These are phyloP conservation scores for Colletotrichum sp. DNA, from an alignment of 2,329 filamentous ascomycete genomes.

Conservation along the genomic window DNA sequence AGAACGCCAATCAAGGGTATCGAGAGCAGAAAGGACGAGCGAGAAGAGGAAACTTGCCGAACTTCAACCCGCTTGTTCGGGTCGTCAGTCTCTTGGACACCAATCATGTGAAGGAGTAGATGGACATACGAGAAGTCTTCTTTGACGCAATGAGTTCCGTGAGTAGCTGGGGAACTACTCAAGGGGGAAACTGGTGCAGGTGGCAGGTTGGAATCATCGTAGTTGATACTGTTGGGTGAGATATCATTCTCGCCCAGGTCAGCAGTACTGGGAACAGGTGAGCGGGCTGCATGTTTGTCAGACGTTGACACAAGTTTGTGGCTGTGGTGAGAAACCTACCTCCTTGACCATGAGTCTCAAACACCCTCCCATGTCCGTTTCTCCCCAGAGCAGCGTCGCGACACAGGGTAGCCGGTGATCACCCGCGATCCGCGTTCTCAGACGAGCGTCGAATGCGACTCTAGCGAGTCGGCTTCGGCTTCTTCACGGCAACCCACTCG, in stretches of 20 bases:
- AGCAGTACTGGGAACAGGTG: not conserved
- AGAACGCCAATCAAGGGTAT: not conserved
- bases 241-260: not conserved
- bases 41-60: not conserved
- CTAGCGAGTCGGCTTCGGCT: not conserved
- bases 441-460: not conserved
- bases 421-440: not conserved
- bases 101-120: not conserved
- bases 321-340: not conserved
- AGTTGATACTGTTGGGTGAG: not conserved
- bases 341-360: not conserved
- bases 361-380: not conserved
- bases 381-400: not conserved
- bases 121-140: not conserved
- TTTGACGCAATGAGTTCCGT: not conserved
- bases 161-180: not conserved
- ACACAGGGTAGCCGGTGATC: not conserved
- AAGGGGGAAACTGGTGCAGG: not conserved
- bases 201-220: not conserved
- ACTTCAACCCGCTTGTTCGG: not conserved
- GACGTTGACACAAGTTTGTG: not conserved
- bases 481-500: conserved; percentile 5
- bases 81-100: not conserved
- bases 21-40: not conserved
- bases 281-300: not conserved